Conservation (phyloP, 2,329 filamentous ascomycete species). For the Didymella sp. region DNA sequence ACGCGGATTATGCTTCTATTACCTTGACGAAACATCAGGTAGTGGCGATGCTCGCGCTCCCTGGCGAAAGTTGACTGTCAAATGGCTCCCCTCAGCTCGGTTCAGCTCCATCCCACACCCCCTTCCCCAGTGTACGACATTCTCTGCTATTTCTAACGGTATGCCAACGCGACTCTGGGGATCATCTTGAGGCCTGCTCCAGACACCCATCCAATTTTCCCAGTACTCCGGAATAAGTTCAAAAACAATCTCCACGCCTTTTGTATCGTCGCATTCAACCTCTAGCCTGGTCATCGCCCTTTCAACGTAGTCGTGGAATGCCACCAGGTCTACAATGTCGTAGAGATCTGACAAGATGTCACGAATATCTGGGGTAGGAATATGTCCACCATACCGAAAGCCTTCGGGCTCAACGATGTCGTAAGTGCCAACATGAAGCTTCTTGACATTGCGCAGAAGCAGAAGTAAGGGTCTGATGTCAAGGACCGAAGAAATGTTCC, state of each 20-base stretch:
- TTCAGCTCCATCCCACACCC: constrained; percentile 9
- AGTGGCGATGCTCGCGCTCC: not conserved
- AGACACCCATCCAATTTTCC: constrained; percentile 13
- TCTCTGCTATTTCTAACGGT: constrained; percentile 5
- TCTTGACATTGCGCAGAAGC: not conserved
- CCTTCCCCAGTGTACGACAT: constrained; percentile 9
- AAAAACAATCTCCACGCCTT: constrained; percentile 9
- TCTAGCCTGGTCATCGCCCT: constrained; percentile 2
- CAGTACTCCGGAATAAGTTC: not conserved
- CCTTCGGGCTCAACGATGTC: not conserved
- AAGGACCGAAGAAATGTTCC: not conserved
- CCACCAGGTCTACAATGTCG: constrained; percentile 4
- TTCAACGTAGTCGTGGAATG: constrained; percentile 2
- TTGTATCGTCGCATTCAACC: not conserved
- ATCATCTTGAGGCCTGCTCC: constrained; percentile 6
- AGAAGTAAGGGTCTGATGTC: constrained; percentile 6
- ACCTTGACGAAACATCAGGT: not conserved
- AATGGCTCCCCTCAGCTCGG: constrained; percentile 3
- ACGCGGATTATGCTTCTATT: too few species aligned
- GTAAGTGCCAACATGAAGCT: not conserved
- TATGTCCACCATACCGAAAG: not conserved
- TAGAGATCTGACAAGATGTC: not conserved
- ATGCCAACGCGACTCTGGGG: not conserved
- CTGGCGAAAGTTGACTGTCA: constrained; percentile 13
- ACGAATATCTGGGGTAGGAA: not conserved